A percentile compares a stretch with the other conserved stretches of the same genome.
Evolutionary conservation across 768 basidiomycete species (phyloP).

Genomic region (Trametes cingulata): DNA sequence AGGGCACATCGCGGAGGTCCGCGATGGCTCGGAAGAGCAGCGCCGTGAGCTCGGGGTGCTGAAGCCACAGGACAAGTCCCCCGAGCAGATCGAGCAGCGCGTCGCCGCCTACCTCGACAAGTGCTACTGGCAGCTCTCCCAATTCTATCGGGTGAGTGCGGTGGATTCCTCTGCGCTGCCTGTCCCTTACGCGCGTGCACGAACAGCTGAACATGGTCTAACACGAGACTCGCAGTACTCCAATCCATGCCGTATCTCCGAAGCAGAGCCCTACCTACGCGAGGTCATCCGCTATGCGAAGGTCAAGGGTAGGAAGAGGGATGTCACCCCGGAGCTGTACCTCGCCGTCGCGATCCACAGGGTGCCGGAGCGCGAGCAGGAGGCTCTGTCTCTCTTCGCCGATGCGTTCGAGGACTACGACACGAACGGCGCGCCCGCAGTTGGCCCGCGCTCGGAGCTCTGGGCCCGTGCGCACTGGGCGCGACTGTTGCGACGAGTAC

Average conservation of each 20-base stretch:
- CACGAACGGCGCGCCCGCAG: neutral
- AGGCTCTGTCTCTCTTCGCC: slow-evolving; percentile 12
- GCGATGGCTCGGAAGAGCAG: slow-evolving; percentile 23
- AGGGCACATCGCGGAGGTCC: slow-evolving; percentile 24
- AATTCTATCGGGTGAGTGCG: slow-evolving; percentile 25
- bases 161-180: neutral
- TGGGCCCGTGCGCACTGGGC: slow-evolving; percentile 23
- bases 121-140: slow-evolving; percentile 29
- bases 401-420: slow-evolving; percentile 10
- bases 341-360: slow-evolving; percentile 25
- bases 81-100: slow-evolving; percentile 17
- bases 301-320: slow-evolving; percentile 14
- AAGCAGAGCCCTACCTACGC: slow-evolving; percentile 23
- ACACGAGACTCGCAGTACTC: slow-evolving; percentile 19
- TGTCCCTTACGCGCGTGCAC: slow-evolving; percentile 8
- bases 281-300: slow-evolving; percentile 20
- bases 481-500: slow-evolving; percentile 7
- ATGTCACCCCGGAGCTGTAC: slow-evolving; percentile 20
- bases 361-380: slow-evolving; percentile 8
- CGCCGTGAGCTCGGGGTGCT: slow-evolving; percentile 25
- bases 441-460: slow-evolving; percentile 18
- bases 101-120: slow-evolving; percentile 23
- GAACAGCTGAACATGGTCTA: slow-evolving; percentile 8
- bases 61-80: slow-evolving; percentile 20
- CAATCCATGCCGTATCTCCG: slow-evolving; percentile 19